These are phyloP conservation scores for Globisporangium radiosum DNA, from an alignment of 352 stramenopile species.

Conservation along the genomic window DNA sequence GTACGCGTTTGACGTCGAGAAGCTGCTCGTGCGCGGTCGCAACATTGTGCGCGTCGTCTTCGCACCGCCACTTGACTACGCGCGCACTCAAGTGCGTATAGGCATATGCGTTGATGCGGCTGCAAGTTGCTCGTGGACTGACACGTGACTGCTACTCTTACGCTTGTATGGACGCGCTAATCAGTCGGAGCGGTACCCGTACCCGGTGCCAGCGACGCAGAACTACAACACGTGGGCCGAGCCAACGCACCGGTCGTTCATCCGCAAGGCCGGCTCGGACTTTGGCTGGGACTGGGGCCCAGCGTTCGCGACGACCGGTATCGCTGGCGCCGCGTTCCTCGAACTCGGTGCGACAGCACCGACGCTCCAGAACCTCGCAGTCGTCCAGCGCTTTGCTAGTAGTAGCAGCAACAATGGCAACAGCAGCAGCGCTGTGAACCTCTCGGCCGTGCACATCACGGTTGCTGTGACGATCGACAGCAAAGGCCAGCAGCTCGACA, in stretches of 20 bases:
- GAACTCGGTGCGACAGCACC: slow-evolving; percentile 19
- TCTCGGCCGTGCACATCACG: slow-evolving; percentile 33
- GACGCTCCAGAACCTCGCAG: slow-evolving; percentile 30
- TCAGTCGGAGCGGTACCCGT: slow-evolving; percentile 58
- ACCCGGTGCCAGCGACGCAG: slow-evolving; percentile 62
- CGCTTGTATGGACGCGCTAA: neutral
- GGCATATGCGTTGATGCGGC: neutral
- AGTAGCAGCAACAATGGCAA: too few species aligned
- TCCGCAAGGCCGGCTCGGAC: slow-evolving; percentile 80
- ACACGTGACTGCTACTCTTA: too few species aligned
- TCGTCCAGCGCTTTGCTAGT: slow-evolving; percentile 32
- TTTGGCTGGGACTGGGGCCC: slow-evolving; percentile 88
- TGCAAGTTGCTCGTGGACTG: too few species aligned
- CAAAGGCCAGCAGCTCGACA: slow-evolving; percentile 17
- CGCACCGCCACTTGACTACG: slow-evolving; percentile 43
- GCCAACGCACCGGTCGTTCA: slow-evolving; percentile 66
- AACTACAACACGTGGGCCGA: slow-evolving; percentile 83
- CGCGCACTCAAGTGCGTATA: slow-evolving; percentile 24
- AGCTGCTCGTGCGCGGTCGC: slow-evolving; percentile 10
- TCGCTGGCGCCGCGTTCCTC: slow-evolving; percentile 46
- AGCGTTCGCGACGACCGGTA: slow-evolving; percentile 56
- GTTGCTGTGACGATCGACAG: slow-evolving; percentile 32
- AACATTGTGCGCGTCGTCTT: slow-evolving; percentile 66
- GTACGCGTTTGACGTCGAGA: slow-evolving; percentile 37
- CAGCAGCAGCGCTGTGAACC: slow-evolving; percentile 9